These are phyloP conservation scores for Coniella vitis DNA, from an alignment of 2,329 filamentous ascomycete genomes.

Conservation along the genomic window DNA sequence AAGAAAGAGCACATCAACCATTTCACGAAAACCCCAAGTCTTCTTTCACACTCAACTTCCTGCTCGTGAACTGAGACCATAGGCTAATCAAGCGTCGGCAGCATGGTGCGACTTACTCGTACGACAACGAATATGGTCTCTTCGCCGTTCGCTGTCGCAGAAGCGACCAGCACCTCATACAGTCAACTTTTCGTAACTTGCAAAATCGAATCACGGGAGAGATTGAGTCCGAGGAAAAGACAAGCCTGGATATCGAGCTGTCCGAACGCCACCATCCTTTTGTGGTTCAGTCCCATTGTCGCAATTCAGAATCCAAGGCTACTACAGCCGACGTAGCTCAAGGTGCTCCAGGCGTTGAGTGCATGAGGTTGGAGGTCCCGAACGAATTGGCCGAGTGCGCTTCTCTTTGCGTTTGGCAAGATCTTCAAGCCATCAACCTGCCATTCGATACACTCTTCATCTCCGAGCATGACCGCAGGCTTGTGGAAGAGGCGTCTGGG, in stretches of 20 bases:
- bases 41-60: neutral
- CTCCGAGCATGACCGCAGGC: neutral
- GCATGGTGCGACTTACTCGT: conserved; percentile 19
- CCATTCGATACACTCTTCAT: neutral
- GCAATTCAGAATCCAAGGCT: too few species aligned
- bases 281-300: neutral
- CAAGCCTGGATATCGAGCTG: neutral
- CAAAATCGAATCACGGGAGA: conserved; percentile 30
- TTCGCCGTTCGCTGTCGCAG: conserved; percentile 7
- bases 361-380: neutral
- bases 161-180: conserved; percentile 4
- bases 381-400: neutral
- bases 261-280: neutral
- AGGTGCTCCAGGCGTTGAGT: too few species aligned
- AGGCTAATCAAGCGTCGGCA: conserved; percentile 5
- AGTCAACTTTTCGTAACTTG: neutral
- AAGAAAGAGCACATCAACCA: too few species aligned
- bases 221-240: neutral
- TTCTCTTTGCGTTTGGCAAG: neutral
- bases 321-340: too few species aligned
- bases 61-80: neutral
- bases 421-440: neutral
- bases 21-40: neutral
- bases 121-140: conserved; percentile 14
- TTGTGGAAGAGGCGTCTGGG: neutral